Percentiles rank a stretch among this genome's conserved stretches.
These are phyloP conservation scores for Poterioochromonas sp. DNA, from an alignment of 352 stramenopile species.

Conservation along the genomic window DNA sequence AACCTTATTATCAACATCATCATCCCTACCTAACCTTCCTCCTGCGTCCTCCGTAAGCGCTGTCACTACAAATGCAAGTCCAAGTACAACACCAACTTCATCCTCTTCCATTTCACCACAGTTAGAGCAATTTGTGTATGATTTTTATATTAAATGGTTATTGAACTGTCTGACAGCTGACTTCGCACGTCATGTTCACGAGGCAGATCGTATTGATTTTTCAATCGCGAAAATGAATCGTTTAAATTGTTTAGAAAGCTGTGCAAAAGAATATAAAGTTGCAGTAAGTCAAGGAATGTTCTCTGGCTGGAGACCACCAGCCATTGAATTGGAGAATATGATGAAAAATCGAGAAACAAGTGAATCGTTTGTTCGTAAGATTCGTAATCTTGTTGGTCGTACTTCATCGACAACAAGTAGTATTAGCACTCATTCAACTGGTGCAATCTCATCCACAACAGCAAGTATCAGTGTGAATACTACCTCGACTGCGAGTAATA, in stretches of 20 bases:
- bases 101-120: neutral
- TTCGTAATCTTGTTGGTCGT: neutral
- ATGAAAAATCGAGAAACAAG: neutral
- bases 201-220: conserved; percentile 41
- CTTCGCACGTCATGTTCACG: conserved; percentile 52
- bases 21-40: neutral
- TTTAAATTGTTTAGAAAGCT: neutral
- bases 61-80: neutral
- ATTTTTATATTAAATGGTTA: conserved; percentile 2
- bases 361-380: neutral
- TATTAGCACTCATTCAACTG: neutral
- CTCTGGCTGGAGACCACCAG: too few species aligned
- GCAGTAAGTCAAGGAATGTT: neutral
- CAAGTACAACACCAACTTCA: neutral
- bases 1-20: neutral
- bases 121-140: neutral
- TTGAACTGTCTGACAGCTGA: conserved; percentile 7
- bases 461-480: neutral
- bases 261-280: too few species aligned
- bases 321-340: neutral
- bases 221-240: neutral
- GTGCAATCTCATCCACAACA: neutral
- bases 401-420: neutral
- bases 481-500: neutral
- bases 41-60: neutral